These are phyloP conservation scores for Leccinum arenicola DNA, from an alignment of 768 basidiomycete species.

Conservation along the genomic window DNA sequence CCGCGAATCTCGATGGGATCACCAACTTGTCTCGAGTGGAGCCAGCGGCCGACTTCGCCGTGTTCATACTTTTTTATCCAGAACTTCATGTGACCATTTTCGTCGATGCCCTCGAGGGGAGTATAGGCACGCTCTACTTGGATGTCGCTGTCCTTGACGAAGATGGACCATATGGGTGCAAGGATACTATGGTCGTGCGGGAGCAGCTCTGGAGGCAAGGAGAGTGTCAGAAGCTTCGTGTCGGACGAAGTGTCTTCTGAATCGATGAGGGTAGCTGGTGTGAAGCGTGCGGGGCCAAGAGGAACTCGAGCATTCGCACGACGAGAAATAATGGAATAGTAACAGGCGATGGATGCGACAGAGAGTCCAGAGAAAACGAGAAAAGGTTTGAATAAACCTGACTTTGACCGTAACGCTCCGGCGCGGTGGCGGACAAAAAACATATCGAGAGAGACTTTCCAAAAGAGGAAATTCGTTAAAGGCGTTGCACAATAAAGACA, in stretches of 20 bases:
- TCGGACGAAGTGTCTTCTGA: slow-evolving; percentile 51
- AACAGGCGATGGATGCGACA: slow-evolving; percentile 43
- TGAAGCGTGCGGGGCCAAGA: slow-evolving; percentile 50
- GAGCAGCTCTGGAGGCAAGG: slow-evolving; percentile 46
- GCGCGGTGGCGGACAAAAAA: slow-evolving; percentile 6
- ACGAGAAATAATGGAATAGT: slow-evolving; percentile 51
- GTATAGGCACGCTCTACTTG: slow-evolving; percentile 88
- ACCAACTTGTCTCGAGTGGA: slow-evolving; percentile 66
- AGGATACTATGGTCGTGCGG: slow-evolving; percentile 20
- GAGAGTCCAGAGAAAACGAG: slow-evolving; percentile 39
- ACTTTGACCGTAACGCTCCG: background rate
- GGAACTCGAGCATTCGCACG: slow-evolving; percentile 43
- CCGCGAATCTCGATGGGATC: slow-evolving; percentile 75
- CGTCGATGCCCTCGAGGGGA: slow-evolving; percentile 69
- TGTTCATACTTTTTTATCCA: slow-evolving; percentile 80
- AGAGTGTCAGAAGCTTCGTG: slow-evolving; percentile 64
- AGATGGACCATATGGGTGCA: slow-evolving; percentile 70
- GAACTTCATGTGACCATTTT: slow-evolving; percentile 62
- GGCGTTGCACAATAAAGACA: slow-evolving; percentile 23
- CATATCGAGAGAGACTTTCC: slow-evolving; percentile 13
- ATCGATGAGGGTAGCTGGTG: slow-evolving; percentile 54
- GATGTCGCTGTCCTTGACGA: slow-evolving; percentile 83
- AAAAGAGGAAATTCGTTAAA: slow-evolving; percentile 16
- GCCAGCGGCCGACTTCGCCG: slow-evolving; percentile 83
- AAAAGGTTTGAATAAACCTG: slow-evolving; percentile 7